Base-by-base conservation (phyloP, 1,139 yeast genomes). In the Suhomyces coccinellae region DNA sequence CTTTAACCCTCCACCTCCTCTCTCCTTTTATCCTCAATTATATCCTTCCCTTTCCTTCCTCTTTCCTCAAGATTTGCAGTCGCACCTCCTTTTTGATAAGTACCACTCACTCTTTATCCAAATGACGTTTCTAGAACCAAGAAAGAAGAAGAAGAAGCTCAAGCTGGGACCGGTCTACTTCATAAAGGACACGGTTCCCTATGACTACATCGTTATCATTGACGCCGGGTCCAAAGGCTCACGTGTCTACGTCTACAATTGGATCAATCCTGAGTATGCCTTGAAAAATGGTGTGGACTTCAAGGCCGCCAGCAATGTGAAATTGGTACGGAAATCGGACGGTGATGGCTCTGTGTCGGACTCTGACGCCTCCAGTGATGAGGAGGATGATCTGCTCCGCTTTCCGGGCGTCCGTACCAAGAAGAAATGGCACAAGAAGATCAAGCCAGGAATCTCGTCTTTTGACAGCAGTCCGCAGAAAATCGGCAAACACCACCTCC, bases 181-280 rank as follows among this genome's bases (percentile, higher is more conserved):
- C 7, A 6, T 20, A 5, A 53, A 62, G 6, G 61, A 71, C 3
- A 78, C 77, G 0, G 61, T 73, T 1, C 85, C 87, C 0, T 80
- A 77, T 50, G 83, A 83, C 57, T 87, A 85, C 61, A 79, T 87
- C 3, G 79, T 88, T 2, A 75, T 88, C 10, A 81, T 88, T 16
- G 96, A 88, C 59, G 86, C 95, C 0, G 96, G 96, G 0, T 85
- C 95, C 1, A 82, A 82, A 38, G 96, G 96, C 0, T 83, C 95
- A 1, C 67, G 96, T 13, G 86, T 86, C 0, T 85, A 78, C 56
- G 77, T 88, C 2, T 88, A 88, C 62, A 75, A 77, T 48, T 86
- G 89, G 87, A 67, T 80, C 32, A 80, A 82, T 50, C 77, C 80
- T 0, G 40, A 57, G 20, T 54, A 57, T 17, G 71, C 72, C 6